Base-by-base conservation (phyloP, 139 green algal species). In the Chara braunii region DNA sequence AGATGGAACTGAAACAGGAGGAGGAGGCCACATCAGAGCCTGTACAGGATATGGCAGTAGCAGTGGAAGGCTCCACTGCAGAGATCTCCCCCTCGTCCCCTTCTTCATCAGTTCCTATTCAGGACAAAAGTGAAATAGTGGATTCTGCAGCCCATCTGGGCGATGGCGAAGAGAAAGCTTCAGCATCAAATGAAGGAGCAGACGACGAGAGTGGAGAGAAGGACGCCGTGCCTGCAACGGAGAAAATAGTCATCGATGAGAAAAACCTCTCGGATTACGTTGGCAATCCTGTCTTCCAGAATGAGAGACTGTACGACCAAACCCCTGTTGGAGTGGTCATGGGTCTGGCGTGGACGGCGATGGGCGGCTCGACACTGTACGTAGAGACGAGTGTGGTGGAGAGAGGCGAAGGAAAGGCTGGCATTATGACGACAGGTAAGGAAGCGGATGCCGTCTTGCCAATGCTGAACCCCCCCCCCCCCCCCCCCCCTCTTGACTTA, bases 301-400 rank as follows among this genome's bases (percentile, higher is more conserved):
- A 74, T 54, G 91, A 97, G 66, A 73, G 72, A 42, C 82, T 94
- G 34, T 94, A 92, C 59, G 75, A 92, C 9, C 23, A 60, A 11
- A 93, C 81, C n/a, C 85, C 84, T 9, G 60, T 86, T 37, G 91
- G 92, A 2, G 93, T 99, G 37, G 90, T 96, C 9, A 95, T 93
- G 82, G 93, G 93, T 0, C 80, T 99, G 53, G 93, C 92, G 3
- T 99, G 91, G 91, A 98, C 92, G 0, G 72, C 89, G 0, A 88
- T 95, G 88, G 93, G 93, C 4, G 93, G 93, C 32, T 84, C 75
- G 32, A 94, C 86, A 26, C 50, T 33, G 14, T 42, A 80, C 43
- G 58, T 80, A 7, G 72, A 80, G 45, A 43, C 66, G 8, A 81
- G 71, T 3, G 45, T 61, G 3, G 83, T 95, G 59, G 81, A 90